Conservation (phyloP, 2,329 filamentous ascomycete species). For the Nigrospora osmanthi region DNA sequence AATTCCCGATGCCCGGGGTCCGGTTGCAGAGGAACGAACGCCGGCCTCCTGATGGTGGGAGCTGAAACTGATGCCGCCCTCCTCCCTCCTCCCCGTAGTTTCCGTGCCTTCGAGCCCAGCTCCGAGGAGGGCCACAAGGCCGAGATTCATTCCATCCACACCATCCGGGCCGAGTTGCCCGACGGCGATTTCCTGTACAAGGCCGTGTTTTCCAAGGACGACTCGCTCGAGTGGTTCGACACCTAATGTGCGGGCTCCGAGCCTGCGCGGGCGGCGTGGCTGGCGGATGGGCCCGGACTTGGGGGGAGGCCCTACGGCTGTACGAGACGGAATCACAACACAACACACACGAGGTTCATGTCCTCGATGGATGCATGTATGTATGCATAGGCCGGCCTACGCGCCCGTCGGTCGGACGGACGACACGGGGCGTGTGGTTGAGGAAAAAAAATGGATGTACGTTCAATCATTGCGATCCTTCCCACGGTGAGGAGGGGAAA, state of each 20-base stretch:
- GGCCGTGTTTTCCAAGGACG: conserved; percentile 37
- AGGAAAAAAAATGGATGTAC: conserved; percentile 42
- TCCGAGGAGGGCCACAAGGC: conserved; percentile 25
- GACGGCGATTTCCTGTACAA: conserved; percentile 35
- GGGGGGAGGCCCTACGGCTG: no score
- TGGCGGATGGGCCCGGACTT: no score
- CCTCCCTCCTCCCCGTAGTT: conserved; percentile 11
- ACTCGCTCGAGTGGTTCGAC: conserved; percentile 47
- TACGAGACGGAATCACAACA: no score
- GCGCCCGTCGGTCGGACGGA: no score
- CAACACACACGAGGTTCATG: no score
- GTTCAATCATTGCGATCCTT: conserved; percentile 54
- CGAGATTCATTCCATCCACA: conserved; percentile 39
- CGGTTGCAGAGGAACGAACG: no score
- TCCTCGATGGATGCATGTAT: no score
- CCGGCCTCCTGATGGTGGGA: no score
- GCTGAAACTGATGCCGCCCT: no score
- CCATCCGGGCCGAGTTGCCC: conserved; percentile 32
- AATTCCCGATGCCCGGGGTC: no score
- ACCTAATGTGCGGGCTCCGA: conserved; percentile 20
- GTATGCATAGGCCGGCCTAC: no score
- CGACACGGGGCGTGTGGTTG: background rate
- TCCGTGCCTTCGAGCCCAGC: conserved; percentile 37
- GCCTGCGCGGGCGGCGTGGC: no score
- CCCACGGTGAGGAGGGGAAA: conserved; percentile 37